phyloP scores from a whole-genome alignment of 179 eudicot genomes.

The Actinidia arguta region DNA sequence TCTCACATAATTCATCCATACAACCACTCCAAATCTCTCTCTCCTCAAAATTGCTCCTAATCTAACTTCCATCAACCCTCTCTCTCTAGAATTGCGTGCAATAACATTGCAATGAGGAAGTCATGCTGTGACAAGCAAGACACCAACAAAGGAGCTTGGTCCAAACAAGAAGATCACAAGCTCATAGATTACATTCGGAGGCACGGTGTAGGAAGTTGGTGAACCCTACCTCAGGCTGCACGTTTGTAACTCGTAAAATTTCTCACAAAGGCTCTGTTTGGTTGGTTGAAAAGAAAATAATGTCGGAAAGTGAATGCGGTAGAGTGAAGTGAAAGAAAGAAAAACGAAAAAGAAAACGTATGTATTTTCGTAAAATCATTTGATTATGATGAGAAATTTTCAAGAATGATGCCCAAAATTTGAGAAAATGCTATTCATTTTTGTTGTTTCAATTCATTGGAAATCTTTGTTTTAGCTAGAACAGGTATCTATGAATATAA shows the following conservation, averaged over 20 bases:
- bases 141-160: conserved; percentile 6
- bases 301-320: not conserved
- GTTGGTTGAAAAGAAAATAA: too few species aligned
- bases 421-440: too few species aligned
- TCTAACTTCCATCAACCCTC: not conserved
- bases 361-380: too few species aligned
- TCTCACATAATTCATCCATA: too few species aligned
- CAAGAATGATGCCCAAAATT: too few species aligned
- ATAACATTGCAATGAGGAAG: conserved; percentile 1
- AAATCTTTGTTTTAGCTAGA: too few species aligned
- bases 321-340: not conserved
- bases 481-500: too few species aligned
- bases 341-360: not conserved
- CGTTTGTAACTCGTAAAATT: not conserved
- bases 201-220: conserved; percentile 1
- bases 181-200: not conserved
- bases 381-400: too few species aligned
- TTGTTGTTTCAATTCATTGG: too few species aligned
- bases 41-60: not conserved
- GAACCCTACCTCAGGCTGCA: conserved; percentile 1
- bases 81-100: not conserved
- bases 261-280: too few species aligned
- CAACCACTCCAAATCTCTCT: too few species aligned
- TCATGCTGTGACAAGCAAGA: not conserved
- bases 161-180: conserved; percentile 13